These are phyloP conservation scores for Skeletonema marinoi DNA, from an alignment of 108 stramenopile species.

Conservation along the genomic window DNA sequence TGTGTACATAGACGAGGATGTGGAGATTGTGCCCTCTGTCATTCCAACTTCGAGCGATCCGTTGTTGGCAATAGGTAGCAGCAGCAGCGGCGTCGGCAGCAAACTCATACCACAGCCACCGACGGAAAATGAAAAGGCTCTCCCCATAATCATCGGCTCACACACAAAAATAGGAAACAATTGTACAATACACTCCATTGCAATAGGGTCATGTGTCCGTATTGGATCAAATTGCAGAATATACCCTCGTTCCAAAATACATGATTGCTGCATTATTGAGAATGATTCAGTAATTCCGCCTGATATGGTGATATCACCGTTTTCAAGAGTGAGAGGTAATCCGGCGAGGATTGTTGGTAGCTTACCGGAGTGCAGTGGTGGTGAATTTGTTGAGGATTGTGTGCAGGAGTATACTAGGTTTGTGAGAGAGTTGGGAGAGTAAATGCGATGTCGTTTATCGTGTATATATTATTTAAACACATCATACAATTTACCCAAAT, in stretches of 20 bases:
- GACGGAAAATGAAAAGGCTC: slow-evolving; percentile 20
- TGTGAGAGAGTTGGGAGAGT: slow-evolving; percentile 19
- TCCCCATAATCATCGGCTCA: slow-evolving; percentile 40
- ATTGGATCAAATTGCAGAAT: slow-evolving; percentile 40
- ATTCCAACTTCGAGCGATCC: slow-evolving; percentile 32
- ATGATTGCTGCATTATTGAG: slow-evolving; percentile 50
- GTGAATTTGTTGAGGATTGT: slow-evolving; percentile 41
- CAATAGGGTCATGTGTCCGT: slow-evolving; percentile 48
- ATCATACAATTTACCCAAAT: background rate
- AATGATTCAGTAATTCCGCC: slow-evolving; percentile 31
- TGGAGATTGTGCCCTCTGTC: slow-evolving; percentile 27
- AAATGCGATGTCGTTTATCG: background rate
- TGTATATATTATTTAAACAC: background rate
- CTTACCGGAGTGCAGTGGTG: slow-evolving; percentile 48
- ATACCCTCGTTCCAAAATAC: slow-evolving; percentile 34
- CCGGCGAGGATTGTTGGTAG: slow-evolving; percentile 52
- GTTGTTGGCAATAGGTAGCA: background rate
- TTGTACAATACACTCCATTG: slow-evolving; percentile 15
- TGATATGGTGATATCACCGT: slow-evolving; percentile 53
- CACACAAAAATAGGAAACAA: slow-evolving; percentile 45
- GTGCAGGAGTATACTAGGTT: slow-evolving; percentile 36
- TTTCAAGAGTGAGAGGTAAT: slow-evolving; percentile 52
- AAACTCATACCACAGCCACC: background rate
- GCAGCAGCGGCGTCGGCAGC: background rate
- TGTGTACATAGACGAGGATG: slow-evolving; percentile 30